Conservation (phyloP, 306 rosid species). For the Ammopiptanthus mongolicus region DNA sequence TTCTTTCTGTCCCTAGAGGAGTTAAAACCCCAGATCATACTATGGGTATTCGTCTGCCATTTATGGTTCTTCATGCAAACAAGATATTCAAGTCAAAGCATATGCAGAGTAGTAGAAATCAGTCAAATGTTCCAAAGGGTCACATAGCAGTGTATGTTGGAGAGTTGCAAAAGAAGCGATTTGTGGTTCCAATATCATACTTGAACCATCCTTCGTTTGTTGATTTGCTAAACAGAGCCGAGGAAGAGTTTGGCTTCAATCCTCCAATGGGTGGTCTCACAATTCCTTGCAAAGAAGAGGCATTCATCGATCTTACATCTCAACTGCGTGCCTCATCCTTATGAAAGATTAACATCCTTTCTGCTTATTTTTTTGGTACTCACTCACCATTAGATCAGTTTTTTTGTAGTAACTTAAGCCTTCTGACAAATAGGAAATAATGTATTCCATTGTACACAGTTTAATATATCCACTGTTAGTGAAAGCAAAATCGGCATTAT, state of each 20-base stretch:
- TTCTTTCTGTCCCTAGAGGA: background rate
- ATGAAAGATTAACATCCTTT: background rate
- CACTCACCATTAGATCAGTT: background rate
- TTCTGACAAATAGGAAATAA: background rate
- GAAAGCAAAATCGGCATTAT: background rate
- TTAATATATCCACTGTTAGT: background rate
- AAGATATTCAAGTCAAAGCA: conserved; percentile 40
- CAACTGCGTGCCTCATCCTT: conserved; percentile 30
- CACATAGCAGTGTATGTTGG: conserved; percentile 72
- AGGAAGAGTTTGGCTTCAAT: conserved; percentile 71
- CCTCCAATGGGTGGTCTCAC: conserved; percentile 76
- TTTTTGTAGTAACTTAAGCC: background rate
- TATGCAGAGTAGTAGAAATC: conserved; percentile 28
- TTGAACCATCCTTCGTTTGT: conserved; percentile 63
- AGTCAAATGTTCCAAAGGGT: conserved; percentile 57
- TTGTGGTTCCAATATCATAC: conserved; percentile 62
- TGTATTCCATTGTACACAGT: background rate
- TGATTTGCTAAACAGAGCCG: conserved; percentile 47
- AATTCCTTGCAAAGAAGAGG: conserved; percentile 71
- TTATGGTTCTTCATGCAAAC: conserved; percentile 33
- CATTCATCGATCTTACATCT: conserved; percentile 57
- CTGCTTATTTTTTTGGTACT: background rate
- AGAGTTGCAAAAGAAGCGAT: conserved; percentile 53
- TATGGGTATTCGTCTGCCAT: conserved; percentile 52
- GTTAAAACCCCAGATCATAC: background rate